Base-by-base conservation (phyloP, 1,139 yeast species). In the Zygosaccharomyces pseudobailii region DNA sequence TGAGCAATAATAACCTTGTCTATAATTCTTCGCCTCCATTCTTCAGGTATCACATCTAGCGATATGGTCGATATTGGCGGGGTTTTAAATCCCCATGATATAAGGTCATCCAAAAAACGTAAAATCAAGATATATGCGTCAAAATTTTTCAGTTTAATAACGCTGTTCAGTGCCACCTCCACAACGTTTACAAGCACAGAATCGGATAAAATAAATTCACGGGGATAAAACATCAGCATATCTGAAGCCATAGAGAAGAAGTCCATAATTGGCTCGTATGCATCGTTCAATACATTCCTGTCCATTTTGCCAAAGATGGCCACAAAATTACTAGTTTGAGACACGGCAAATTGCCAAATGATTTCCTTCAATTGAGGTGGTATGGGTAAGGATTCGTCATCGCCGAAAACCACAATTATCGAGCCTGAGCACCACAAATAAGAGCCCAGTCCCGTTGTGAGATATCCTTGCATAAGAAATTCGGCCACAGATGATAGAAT, bases 391-490 rank as follows among this genome's bases (percentile, higher is more conserved):
- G 63, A 59, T 49, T 71, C 72, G 48, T 79, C 87, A 61, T 82
- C 87, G 25, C 87, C 84, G 66, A 78, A 89, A 53, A 87, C 94
- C 51, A 88, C 79, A 45, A 90, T 79, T 27, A 88, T 71, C 4
- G 87, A 77, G 4, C 96, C 97, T 3, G 95, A 84, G 17, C 87
- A 94, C 94, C 96, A 90, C 49, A 90, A 70, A 62, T 84, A 90
- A 64, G 96, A 87, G 2, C 97, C 97, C 60, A 71, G 79, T 38
- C 81, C 79, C 30, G 84, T 84, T 40, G 71, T 69, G 42, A 80
- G 75, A 69, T 88, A 90, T 5, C 94, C 92, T 36, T 75, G 73
- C 1, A 74, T 78, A 50, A 87, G 74, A 53, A 84, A 71, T 20
- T 78, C 71, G 1, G 89, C 90, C 42, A 88, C 75, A 9, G 79